Percentiles rank a stretch among this genome's conserved stretches.
These are phyloP conservation scores for Hericium erinaceus DNA, from an alignment of 768 basidiomycete genomes.

Conservation along the genomic window DNA sequence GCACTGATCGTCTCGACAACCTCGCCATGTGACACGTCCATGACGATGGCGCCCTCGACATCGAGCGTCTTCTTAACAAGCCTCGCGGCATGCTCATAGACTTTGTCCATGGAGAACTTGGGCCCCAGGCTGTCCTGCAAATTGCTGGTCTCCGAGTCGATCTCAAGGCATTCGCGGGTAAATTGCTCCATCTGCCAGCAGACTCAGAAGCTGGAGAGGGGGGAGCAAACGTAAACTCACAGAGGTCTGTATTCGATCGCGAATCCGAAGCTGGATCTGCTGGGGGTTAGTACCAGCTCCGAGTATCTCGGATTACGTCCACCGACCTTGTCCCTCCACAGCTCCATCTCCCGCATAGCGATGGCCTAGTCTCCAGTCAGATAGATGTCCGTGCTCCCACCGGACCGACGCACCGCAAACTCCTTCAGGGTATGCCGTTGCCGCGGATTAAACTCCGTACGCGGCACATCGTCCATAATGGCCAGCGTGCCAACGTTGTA, in stretches of 20 bases:
- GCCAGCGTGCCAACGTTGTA: constrained; percentile 86
- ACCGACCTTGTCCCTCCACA: constrained; percentile 85
- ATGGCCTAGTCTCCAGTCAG: constrained; percentile 42
- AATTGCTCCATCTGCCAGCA: constrained; percentile 80
- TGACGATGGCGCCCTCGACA: constrained; percentile 84
- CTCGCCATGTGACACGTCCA: constrained; percentile 90
- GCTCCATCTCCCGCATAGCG: constrained; percentile 90
- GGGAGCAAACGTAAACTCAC: constrained; percentile 30
- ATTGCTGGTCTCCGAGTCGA: constrained; percentile 52
- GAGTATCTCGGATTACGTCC: background rate
- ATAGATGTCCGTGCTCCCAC: background rate
- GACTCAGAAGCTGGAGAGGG: background rate
- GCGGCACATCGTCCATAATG: constrained; percentile 75
- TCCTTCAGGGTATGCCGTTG: constrained; percentile 91
- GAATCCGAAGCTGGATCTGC: constrained; percentile 76
- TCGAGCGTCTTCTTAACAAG: constrained; percentile 86
- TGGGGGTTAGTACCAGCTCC: constrained; percentile 16
- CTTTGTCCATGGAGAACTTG: constrained; percentile 63
- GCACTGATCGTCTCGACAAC: constrained; percentile 59
- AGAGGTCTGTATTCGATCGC: constrained; percentile 87
- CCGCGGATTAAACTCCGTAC: constrained; percentile 78
- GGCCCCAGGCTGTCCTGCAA: constrained; percentile 26
- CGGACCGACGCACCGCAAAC: constrained; percentile 51
- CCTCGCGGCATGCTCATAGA: constrained; percentile 85
- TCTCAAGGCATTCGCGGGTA: constrained; percentile 88